Percentiles rank a stretch among this genome's conserved stretches.
Evolutionary conservation across 495 filamentous ascomycete species (phyloP).

Genomic region (Hypoxylon trugodes): DNA sequence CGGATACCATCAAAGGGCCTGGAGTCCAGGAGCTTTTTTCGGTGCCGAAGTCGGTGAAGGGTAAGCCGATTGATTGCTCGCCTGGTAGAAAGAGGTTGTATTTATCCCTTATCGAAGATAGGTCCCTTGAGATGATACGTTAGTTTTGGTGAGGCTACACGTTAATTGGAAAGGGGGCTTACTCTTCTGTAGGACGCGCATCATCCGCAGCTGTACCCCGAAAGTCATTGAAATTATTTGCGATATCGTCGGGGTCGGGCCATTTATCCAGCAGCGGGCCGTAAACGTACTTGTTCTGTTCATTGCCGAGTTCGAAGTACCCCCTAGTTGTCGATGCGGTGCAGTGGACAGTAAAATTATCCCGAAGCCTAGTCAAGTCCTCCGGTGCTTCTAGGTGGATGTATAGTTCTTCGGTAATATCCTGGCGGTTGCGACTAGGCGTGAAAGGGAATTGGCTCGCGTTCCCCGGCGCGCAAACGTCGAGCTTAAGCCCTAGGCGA

Average conservation of each 20-base stretch:
- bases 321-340: neutral
- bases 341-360: constrained; percentile 6
- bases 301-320: constrained; percentile 3
- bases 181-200: constrained; percentile 4
- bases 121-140: neutral
- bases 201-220: neutral
- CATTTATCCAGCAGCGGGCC: constrained; percentile 6
- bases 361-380: neutral
- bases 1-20: neutral
- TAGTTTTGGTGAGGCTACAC: neutral
- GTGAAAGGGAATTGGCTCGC: constrained; percentile 6
- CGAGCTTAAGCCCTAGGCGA: neutral
- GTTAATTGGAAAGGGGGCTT: neutral
- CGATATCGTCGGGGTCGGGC: constrained; percentile 3
- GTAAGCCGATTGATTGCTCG: neutral
- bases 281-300: neutral
- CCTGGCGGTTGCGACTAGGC: constrained; percentile 2
- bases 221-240: neutral
- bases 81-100: neutral
- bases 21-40: neutral
- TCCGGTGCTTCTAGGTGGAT: neutral
- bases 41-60: neutral
- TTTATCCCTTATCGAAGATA: neutral
- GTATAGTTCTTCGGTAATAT: constrained; percentile 2
- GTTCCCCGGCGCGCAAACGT: constrained; percentile 1